phyloP scores from a whole-genome alignment of 352 stramenopile species.

The Pythium phragmiticola region DNA sequence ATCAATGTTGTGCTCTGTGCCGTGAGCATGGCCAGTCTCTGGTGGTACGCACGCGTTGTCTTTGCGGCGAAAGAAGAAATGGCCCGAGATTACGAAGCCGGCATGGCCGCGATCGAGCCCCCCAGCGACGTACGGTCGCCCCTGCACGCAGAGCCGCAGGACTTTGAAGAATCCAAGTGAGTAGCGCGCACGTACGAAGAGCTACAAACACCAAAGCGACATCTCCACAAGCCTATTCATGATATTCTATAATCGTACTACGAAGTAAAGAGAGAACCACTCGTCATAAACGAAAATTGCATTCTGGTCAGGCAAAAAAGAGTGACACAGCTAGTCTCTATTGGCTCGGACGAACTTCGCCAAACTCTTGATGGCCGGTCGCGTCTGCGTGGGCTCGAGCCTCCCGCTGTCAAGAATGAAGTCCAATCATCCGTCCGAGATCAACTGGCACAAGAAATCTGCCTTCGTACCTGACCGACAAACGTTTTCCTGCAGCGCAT shows the following conservation, averaged over 20 bases:
- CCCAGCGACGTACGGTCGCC: constrained; percentile 44
- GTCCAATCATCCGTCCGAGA: not conserved
- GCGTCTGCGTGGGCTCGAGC: constrained; percentile 56
- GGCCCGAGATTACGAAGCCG: constrained; percentile 43
- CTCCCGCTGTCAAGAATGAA: constrained; percentile 36
- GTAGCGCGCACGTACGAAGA: not conserved
- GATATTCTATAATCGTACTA: not conserved
- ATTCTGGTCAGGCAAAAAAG: not conserved
- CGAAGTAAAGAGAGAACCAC: not conserved
- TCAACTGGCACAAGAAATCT: not conserved
- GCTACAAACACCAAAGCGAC: constrained; percentile 2
- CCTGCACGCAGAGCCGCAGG: constrained; percentile 33
- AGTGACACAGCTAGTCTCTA: constrained; percentile 3
- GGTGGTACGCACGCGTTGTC: constrained; percentile 71
- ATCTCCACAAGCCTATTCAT: not conserved
- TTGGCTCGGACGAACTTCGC: constrained; percentile 40
- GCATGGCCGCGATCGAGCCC: constrained; percentile 24
- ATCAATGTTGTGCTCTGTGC: constrained; percentile 65
- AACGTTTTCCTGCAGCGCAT: constrained; percentile 65
- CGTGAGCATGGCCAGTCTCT: constrained; percentile 55
- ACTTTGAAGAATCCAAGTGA: constrained; percentile 27
- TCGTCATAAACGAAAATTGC: not conserved
- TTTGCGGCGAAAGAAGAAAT: constrained; percentile 47
- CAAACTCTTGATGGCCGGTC: constrained; percentile 76
- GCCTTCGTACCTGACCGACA: constrained; percentile 32